These are phyloP conservation scores for Haplographium delicatum DNA, from an alignment of 495 filamentous ascomycete genomes.

Conservation along the genomic window DNA sequence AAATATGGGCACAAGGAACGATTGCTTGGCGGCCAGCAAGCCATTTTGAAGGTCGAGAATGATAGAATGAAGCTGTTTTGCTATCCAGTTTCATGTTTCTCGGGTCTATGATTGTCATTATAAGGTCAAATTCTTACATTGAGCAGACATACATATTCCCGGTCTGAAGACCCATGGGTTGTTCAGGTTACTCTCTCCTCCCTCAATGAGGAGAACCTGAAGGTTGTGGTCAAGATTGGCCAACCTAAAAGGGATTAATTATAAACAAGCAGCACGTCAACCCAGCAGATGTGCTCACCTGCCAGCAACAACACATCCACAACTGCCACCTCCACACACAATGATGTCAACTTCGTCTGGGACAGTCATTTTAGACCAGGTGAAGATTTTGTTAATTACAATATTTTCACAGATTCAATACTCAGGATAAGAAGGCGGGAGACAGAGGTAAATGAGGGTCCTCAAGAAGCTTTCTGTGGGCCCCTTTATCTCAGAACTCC, in stretches of 20 bases:
- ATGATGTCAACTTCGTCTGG: constrained; percentile 81
- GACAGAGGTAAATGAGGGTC: neutral
- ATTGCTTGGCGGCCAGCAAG: constrained; percentile 66
- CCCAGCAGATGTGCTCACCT: constrained; percentile 30
- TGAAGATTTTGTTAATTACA: neutral
- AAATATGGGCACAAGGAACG: constrained; percentile 73
- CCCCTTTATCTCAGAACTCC: neutral
- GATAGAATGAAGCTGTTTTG: constrained; percentile 82
- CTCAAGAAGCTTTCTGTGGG: neutral
- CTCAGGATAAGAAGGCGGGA: neutral
- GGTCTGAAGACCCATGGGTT: constrained; percentile 80
- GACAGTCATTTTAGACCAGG: constrained; percentile 33
- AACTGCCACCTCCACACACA: constrained; percentile 67
- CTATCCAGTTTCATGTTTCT: constrained; percentile 79
- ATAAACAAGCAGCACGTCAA: neutral
- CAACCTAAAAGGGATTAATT: constrained; percentile 37
- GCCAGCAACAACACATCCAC: constrained; percentile 73
- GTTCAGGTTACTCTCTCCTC: constrained; percentile 74
- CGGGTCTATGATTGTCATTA: constrained; percentile 37
- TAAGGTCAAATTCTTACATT: neutral
- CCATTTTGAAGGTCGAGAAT: constrained; percentile 69
- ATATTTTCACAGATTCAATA: neutral
- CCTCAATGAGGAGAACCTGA: constrained; percentile 73
- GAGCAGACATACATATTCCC: constrained; percentile 54
- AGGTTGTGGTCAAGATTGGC: constrained; percentile 79